Evolutionary conservation across 345 rosid genomes (phyloP).

Genomic region (Camelina hispida): DNA sequence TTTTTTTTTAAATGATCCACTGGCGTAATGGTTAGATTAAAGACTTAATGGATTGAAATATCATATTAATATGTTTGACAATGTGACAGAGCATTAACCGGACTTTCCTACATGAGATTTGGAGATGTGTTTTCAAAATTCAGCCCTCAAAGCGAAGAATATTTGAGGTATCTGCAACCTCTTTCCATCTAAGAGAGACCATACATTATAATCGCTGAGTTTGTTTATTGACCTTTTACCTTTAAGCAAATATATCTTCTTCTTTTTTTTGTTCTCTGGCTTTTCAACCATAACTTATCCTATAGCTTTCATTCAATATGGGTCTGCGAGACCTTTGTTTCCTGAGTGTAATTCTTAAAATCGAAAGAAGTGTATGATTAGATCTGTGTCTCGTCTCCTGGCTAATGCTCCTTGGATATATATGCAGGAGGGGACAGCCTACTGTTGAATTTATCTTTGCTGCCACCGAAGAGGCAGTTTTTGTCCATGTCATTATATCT

Average conservation of each 20-base stretch:
- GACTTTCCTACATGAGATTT: slow-evolving; percentile 87
- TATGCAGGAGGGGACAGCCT: slow-evolving; percentile 89
- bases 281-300: slow-evolving; percentile 14
- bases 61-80: slow-evolving; percentile 32
- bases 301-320: slow-evolving; percentile 8
- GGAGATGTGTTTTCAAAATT: slow-evolving; percentile 93
- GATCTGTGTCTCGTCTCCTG: slow-evolving; percentile 24
- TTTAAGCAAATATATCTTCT: background rate
- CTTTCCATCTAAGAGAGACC: slow-evolving; percentile 5
- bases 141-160: slow-evolving; percentile 76
- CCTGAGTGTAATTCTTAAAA: slow-evolving; percentile 7
- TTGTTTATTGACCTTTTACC: slow-evolving; percentile 9
- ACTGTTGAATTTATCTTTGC: slow-evolving; percentile 90
- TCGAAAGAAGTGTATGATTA: slow-evolving; percentile 20
- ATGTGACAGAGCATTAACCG: slow-evolving; percentile 65
- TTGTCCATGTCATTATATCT: slow-evolving; percentile 82
- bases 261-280: slow-evolving; percentile 18
- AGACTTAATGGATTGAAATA: slow-evolving; percentile 10
- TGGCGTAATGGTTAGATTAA: slow-evolving; percentile 18
- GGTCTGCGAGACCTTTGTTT: slow-evolving; percentile 22
- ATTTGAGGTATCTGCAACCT: slow-evolving; percentile 61
- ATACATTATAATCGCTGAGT: background rate
- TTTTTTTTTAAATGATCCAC: slow-evolving; percentile 19
- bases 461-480: slow-evolving; percentile 93
- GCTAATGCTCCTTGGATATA: slow-evolving; percentile 33